These are phyloP conservation scores for Favolaschia claudopus DNA, from an alignment of 768 basidiomycete species.

Conservation along the genomic window DNA sequence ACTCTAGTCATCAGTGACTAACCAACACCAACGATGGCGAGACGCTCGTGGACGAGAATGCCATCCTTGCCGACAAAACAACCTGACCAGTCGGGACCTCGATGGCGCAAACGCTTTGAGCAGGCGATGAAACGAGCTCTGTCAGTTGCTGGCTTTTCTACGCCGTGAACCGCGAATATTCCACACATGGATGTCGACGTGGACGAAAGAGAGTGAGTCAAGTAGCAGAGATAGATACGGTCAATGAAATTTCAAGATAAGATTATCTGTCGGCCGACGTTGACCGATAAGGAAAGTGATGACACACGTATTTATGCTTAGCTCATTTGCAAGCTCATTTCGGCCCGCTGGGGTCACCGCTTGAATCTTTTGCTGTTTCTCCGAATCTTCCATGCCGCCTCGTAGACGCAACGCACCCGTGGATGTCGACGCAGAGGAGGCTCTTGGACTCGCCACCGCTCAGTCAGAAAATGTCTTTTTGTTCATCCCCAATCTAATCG, in stretches of 20 bases:
- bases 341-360: no score
- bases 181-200: conserved; percentile 75
- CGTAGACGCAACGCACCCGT: conserved; percentile 63
- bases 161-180: conserved; percentile 85
- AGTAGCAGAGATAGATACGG: not conserved
- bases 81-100: conserved; percentile 99
- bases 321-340: no score
- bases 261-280: not conserved
- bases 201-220: conserved; percentile 14
- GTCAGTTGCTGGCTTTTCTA: conserved; percentile 73
- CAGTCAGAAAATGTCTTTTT: conserved; percentile 97
- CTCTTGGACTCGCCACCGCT: conserved; percentile 86
- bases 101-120: conserved; percentile 90
- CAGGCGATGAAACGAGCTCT: conserved; percentile 81
- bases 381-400: conserved; percentile 25
- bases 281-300: not conserved
- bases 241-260: conserved; percentile 10
- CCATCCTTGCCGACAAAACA: conserved; percentile 85
- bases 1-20: conserved; percentile 35
- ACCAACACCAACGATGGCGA: conserved; percentile 99
- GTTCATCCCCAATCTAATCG: conserved; percentile 97
- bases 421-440: conserved; percentile 83
- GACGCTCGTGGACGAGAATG: conserved; percentile 92
- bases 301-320: no score
- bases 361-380: not conserved